phyloP scores from a whole-genome alignment of 257 asterid species.

The Petunia axillaris region DNA sequence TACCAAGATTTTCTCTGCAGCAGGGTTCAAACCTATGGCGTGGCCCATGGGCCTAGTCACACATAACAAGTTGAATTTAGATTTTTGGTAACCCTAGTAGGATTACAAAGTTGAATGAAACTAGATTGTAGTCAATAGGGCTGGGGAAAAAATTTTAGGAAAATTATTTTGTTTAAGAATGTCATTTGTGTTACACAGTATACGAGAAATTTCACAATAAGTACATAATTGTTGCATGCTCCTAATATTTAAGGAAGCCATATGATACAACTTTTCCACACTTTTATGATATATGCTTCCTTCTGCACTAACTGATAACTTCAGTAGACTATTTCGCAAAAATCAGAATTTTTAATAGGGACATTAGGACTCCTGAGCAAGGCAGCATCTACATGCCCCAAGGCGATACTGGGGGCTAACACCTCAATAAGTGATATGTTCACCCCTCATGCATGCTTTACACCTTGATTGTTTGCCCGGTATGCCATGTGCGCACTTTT shows the following conservation, averaged over 20 bases:
- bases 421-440: neutral
- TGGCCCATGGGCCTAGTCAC: too few species aligned
- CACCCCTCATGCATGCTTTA: neutral
- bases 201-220: neutral
- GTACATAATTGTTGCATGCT: neutral
- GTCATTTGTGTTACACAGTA: neutral
- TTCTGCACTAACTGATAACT: neutral
- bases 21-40: too few species aligned
- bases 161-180: too few species aligned
- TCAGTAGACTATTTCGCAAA: neutral
- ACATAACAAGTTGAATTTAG: too few species aligned
- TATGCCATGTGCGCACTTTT: neutral
- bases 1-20: too few species aligned
- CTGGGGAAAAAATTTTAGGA: too few species aligned
- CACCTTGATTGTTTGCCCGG: neutral
- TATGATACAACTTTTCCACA: neutral
- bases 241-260: neutral
- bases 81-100: too few species aligned
- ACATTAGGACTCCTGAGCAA: neutral
- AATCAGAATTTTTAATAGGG: neutral
- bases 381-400: neutral
- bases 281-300: neutral
- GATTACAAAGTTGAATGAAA: too few species aligned
- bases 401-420: neutral
- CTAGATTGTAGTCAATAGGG: too few species aligned